Conservation (phyloP, 2,329 filamentous ascomycete genomes). For the Sarocladiaceae sp. region DNA sequence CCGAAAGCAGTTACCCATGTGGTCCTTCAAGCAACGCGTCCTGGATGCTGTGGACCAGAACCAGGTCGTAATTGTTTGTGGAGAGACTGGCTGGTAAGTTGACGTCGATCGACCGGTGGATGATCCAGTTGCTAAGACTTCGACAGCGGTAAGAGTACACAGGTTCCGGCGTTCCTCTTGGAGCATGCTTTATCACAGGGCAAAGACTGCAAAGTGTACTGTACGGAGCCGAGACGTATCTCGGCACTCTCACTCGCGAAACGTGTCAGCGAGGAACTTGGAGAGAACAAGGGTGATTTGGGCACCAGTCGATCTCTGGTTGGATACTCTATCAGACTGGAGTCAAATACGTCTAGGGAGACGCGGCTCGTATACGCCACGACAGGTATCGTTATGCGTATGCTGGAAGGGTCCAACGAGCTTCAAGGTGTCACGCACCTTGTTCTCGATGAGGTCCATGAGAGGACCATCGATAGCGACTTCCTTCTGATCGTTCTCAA, state of each 20-base stretch:
- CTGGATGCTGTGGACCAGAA: conserved; percentile 69
- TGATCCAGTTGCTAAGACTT: conserved; percentile 16
- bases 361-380: conserved; percentile 88
- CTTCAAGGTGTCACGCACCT: conserved; percentile 87
- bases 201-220: conserved; percentile 83
- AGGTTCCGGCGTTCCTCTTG: conserved; percentile 89
- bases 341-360: conserved; percentile 75
- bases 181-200: conserved; percentile 81
- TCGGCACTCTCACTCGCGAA: conserved; percentile 91
- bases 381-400: conserved; percentile 89
- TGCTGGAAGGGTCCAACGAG: conserved; percentile 86
- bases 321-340: conserved; percentile 89
- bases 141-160: conserved; percentile 90
- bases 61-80: conserved; percentile 88
- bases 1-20: conserved; percentile 83
- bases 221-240: conserved; percentile 90
- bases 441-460: conserved; percentile 95
- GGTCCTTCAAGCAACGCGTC: conserved; percentile 73
- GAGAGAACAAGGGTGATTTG: conserved; percentile 74
- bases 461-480: conserved; percentile 93
- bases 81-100: conserved; percentile 79
- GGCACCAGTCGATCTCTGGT: conserved; percentile 80
- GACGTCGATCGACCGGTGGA: not conserved
- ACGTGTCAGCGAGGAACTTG: conserved; percentile 90
- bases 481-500: conserved; percentile 90